Evolutionary conservation across 192 early-diverging fungal species (phyloP), one percentile per base, ranked within the genome.

Genomic region (Jimgerdemannia lactiflua): DNA sequence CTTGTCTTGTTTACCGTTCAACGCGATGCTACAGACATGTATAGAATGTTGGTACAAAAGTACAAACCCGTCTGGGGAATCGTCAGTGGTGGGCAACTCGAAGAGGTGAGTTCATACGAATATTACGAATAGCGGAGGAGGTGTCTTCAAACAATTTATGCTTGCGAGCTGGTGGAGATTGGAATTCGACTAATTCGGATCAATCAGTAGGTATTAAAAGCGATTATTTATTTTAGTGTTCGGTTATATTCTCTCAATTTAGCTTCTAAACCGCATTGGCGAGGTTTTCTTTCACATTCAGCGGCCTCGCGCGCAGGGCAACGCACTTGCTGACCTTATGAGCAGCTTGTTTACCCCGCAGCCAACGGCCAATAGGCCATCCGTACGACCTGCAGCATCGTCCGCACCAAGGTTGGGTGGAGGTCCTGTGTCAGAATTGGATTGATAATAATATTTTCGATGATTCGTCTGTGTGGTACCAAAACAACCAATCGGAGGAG

Each of bases 1-100:
- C 78, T 95, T 14, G 75, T 94, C 44, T 68, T 95, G 39, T 79
- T 92, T 8, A 81, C 85, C 29, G 87, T 92, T 11, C 91, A 95
- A 83, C 82, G 92, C 44, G 87, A 88, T 72, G 86, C 84, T 2
- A 29, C 74, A 20, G 86, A 86, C 71, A 77, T 87, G 17, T 90
- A 86, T 69, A 72, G 65, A 9, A 54, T 70, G 4, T 54, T 78
- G 7, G 65, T 72, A 65, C 66, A 70, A 8, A 80, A 78, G 70
- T 82, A 87, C 42, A 74, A 70, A 42, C 71, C 18, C 11, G 42
- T 73, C 3, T 76, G 74, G 43, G 40, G 70, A 2, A 20, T 67
- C 64, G 76, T 83, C 17, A 80, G 71, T 40, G 73, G 78, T 14
- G 49, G 49, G 4, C 49, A 54, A 54, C 82, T 85, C 70, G 81